phyloP scores from a whole-genome alignment of 176 grass and related monocot species.

The Puccinellia tenuiflora region DNA sequence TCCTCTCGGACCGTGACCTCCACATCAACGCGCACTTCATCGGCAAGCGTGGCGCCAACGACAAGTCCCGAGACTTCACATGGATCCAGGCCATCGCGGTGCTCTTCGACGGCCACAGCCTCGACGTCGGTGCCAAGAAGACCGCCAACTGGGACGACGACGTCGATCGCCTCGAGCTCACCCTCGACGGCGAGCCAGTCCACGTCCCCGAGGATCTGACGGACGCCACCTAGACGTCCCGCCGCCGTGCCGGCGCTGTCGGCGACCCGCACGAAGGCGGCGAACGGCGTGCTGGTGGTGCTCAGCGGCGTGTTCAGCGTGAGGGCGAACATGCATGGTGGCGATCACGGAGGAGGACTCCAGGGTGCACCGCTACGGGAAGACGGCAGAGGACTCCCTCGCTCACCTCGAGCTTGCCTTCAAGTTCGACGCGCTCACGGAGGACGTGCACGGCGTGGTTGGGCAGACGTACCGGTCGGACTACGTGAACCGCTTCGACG shows the following conservation, averaged over 20 bases:
- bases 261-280: neutral
- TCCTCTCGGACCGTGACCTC: neutral
- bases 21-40: neutral
- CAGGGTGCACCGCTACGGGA: neutral
- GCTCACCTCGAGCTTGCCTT: constrained; percentile 33
- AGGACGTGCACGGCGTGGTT: constrained; percentile 43
- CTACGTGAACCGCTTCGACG: constrained; percentile 35
- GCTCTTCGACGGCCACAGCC: neutral
- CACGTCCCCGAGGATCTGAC: neutral
- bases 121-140: neutral
- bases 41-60: no score
- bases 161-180: neutral
- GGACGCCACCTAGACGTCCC: neutral
- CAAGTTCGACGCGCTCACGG: constrained; percentile 48
- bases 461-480: constrained; percentile 43
- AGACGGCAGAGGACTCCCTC: neutral
- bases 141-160: neutral
- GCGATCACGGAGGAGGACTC: neutral
- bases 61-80: neutral
- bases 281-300: neutral
- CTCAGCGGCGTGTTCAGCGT: neutral
- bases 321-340: neutral
- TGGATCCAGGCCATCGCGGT: neutral
- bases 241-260: neutral
- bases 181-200: neutral